Conservation (phyloP, 345 rosid genomes). For the Citropsis articulata region DNA sequence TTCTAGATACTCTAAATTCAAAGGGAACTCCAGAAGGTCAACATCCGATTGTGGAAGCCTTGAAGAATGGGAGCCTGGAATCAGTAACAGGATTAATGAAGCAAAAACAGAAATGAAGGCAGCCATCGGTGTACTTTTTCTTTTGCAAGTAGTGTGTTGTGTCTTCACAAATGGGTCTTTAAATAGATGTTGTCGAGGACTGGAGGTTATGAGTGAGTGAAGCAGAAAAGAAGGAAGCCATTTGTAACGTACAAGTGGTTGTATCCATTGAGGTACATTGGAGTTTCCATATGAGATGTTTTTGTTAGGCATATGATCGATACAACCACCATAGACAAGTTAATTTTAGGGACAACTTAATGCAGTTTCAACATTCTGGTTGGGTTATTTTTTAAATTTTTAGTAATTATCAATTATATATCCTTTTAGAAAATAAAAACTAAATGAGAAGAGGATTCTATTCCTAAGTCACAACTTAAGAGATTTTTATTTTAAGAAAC, state of each 20-base stretch:
- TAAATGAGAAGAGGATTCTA: too few species aligned
- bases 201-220: not conserved
- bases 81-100: constrained; percentile 19
- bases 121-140: not conserved
- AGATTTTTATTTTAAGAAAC: too few species aligned
- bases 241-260: too few species aligned
- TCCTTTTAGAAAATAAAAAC: too few species aligned
- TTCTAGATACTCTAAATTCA: constrained; percentile 84
- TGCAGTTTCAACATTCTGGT: not conserved
- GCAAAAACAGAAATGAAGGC: constrained; percentile 14
- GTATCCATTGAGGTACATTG: too few species aligned
- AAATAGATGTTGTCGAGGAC: not conserved
- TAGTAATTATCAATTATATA: too few species aligned
- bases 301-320: not conserved
- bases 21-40: constrained; percentile 70
- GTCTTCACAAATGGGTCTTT: constrained; percentile 10
- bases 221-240: not conserved
- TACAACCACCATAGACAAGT: constrained; percentile 12
- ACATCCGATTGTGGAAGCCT: constrained; percentile 31
- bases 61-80: constrained; percentile 23
- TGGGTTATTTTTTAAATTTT: too few species aligned
- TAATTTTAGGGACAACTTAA: too few species aligned
- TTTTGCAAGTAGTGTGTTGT: not conserved
- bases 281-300: constrained; percentile 19
- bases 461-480: too few species aligned